Base-by-base conservation (phyloP, 345 rosid genomes). In the Gossypium turneri region DNA sequence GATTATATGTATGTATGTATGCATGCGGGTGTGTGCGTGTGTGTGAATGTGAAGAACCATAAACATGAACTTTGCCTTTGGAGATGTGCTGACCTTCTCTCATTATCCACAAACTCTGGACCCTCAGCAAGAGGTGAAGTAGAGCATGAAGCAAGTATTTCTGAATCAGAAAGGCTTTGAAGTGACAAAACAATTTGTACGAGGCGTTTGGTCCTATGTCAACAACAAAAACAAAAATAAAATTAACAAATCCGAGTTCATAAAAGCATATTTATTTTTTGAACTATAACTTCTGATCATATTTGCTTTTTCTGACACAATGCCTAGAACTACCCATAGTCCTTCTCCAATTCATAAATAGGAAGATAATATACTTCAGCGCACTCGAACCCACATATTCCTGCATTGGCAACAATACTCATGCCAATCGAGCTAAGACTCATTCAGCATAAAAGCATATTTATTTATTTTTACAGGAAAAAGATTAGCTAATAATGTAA, bases 111-210 rank as follows among this genome's bases (percentile, higher is more conserved):
- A 79, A 94, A 94, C 75, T 94, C 95, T 56, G 92, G 92, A 67
- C 85, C 90, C 82, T 92, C 97, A n/a, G 95, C 91, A 67, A 70
- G 77, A 79, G 97, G 98, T 73, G 98, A 90, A 68, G 97, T 88
- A 27, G 97, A 94, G 72, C 92, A 90, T 2, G 3, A 4, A 43
- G 24, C 69, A 27, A 94, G 91, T 68, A 94, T 83, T 60, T 90
- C 88, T 67, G 79, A 78, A 74, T 94, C 97, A 9, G 92, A 71
- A 77, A 84, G 82, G 45, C 67, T 61, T 75, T 74, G 81, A 69
- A 87, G 72, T 43, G 81, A 60, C 80, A 69, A 78, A 70, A 85
- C 86, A 69, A n/a, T 2, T 34, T 17, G 74, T 22, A 75, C 47
- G 22, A 79, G 79, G n/a, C 62, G 65, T 27, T n/a, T 1, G 9